A percentile compares a stretch with the other conserved stretches of the same genome.
phyloP scores from a whole-genome alignment of 371 early-diverging fungal species.

The Pancytospora philotis region DNA sequence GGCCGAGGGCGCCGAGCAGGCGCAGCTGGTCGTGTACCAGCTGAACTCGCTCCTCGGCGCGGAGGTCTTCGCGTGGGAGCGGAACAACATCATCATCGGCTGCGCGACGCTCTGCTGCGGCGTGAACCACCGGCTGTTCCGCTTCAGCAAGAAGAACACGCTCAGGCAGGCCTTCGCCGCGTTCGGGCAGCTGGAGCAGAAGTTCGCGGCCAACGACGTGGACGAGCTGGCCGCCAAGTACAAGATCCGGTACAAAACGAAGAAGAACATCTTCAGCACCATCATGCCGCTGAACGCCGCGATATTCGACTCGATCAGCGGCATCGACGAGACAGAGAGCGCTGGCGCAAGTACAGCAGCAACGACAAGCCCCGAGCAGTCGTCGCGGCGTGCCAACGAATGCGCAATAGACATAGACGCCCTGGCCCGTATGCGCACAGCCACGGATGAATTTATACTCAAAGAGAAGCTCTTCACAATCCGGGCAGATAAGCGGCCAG shows the following conservation, averaged over 20 bases:
- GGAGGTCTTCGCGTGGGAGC: slow-evolving; percentile 49
- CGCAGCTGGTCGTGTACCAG: slow-evolving; percentile 16
- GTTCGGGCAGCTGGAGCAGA: slow-evolving; percentile 27
- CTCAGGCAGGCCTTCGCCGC: slow-evolving; percentile 35
- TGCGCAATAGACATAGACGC: too few species aligned
- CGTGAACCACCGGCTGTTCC: slow-evolving; percentile 28
- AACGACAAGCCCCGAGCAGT: neutral
- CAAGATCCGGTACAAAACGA: slow-evolving; percentile 17
- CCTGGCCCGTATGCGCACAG: neutral
- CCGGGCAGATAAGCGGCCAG: neutral
- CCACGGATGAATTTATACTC: slow-evolving; percentile 18
- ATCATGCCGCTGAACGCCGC: slow-evolving; percentile 35
- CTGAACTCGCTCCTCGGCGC: slow-evolving; percentile 40
- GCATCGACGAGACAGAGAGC: neutral
- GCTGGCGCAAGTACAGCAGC: too few species aligned
- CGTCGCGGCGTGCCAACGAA: too few species aligned
- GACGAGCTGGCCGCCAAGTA: slow-evolving; percentile 30
- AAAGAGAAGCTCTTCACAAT: slow-evolving; percentile 16
- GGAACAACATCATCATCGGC: slow-evolving; percentile 53
- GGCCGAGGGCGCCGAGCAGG: slow-evolving; percentile 7
- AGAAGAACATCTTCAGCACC: slow-evolving; percentile 35
- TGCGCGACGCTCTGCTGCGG: slow-evolving; percentile 46
- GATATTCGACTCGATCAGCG: slow-evolving; percentile 38
- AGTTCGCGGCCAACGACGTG: slow-evolving; percentile 35
- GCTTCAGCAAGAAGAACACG: slow-evolving; percentile 20